Evolutionary conservation across 2,329 filamentous ascomycete species (phyloP), one percentile per base, ranked within the genome.

Genomic region (Talaromyces sp.): DNA sequence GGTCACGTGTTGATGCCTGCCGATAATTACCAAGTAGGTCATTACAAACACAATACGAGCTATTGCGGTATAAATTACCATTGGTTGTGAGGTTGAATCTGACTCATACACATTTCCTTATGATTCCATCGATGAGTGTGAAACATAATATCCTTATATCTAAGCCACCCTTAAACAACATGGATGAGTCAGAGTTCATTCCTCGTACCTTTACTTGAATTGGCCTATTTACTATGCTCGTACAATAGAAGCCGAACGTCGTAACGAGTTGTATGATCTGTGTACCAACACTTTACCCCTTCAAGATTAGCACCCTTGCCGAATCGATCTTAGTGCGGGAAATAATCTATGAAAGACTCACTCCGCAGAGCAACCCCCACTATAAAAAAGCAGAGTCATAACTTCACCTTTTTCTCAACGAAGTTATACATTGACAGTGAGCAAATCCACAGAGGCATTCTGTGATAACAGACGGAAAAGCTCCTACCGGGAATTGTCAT

Each of bases 1-100:
- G 53, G 52, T 59, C 57, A 59, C 57, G 57, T 59, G 51, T 9
- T 28, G 45, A 41, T 33, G 11, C 45, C 10, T 31, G 13, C 31
- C 9, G 40, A 37, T 55, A 48, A 48, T 55, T 43, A 56, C 19
- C 10, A n/a, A 8, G 8, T 5, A 45, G 9, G n/a, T 35, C 13
- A 4, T 36, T 33, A 36, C 52, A 41, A 15, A 33, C 8, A 9
- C 31, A 25, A 8, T 43, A 55, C 39, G n/a, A 1, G 15, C 3
- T 37, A 21, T 13, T n/a, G 6, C 7, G 11, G 6, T 15, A 9
- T 37, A 22, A 36, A 39, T 37, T 52, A 52, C 48, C 2, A 3
- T 6, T 25, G 28, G 45, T n/a, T 35, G n/a, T n/a, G 28, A 5
- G 17, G 25, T 17, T 31, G 43, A 46, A 33, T 48, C 28, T 48